phyloP scores from a whole-genome alignment of 2,329 filamentous ascomycete genomes.

The Penicillium sclerotiorum region DNA sequence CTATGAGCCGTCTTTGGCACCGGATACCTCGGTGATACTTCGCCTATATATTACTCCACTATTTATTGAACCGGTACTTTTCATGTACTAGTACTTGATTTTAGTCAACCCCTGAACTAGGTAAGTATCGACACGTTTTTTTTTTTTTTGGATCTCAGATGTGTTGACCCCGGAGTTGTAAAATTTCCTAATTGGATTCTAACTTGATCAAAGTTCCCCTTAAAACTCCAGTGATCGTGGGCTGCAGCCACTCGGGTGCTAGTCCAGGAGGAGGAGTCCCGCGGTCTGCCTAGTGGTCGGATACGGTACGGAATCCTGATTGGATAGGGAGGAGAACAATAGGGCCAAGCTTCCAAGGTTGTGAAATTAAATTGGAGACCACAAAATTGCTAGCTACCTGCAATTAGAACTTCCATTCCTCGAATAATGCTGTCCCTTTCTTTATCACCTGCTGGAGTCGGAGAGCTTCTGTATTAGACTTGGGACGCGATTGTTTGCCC shows the following conservation, averaged over 20 bases:
- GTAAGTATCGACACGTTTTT: background rate
- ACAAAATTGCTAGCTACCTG: no score
- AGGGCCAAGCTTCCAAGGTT: background rate
- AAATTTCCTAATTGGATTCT: background rate
- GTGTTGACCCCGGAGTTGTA: background rate
- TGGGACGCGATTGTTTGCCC: constrained; percentile 42
- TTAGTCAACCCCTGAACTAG: background rate
- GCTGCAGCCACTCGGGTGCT: constrained; percentile 16
- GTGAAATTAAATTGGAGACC: background rate
- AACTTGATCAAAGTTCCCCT: constrained; percentile 10
- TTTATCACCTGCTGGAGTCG: constrained; percentile 38
- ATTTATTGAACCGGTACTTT: background rate
- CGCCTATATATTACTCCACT: background rate
- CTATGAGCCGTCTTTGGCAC: no score
- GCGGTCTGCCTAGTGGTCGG: constrained; percentile 10
- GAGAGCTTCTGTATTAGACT: constrained; percentile 36
- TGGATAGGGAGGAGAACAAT: background rate
- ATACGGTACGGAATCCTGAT: background rate
- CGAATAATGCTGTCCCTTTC: constrained; percentile 39
- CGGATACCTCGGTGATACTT: background rate
- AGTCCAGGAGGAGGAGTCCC: constrained; percentile 17
- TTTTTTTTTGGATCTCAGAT: background rate
- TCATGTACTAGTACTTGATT: background rate
- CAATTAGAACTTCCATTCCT: constrained; percentile 38
- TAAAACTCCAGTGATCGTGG: constrained; percentile 2